A percentile compares a stretch with the other conserved stretches of the same genome.
phyloP scores from a whole-genome alignment of 2,329 filamentous ascomycete species.

The Neobulgaria alba region DNA sequence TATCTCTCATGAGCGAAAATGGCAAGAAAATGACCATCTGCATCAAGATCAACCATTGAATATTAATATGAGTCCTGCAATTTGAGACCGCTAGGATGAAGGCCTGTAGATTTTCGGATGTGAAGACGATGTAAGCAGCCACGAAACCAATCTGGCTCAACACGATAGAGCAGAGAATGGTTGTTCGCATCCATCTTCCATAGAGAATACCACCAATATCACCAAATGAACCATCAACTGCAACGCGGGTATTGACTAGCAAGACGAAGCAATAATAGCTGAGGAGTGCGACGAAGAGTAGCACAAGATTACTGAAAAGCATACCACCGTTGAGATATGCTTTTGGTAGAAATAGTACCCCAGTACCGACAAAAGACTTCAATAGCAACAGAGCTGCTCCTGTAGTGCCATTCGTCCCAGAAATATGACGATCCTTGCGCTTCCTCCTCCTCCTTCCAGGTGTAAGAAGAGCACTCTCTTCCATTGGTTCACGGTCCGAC shows the following conservation, averaged over 20 bases:
- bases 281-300: conserved; percentile 75
- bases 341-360: conserved; percentile 84
- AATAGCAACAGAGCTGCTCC: conserved; percentile 79
- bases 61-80: conserved; percentile 76
- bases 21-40: conserved; percentile 94
- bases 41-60: conserved; percentile 84
- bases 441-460: conserved; percentile 65
- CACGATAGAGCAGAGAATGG: conserved; percentile 88
- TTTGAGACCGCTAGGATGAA: conserved; percentile 88
- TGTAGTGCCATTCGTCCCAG: conserved; percentile 68
- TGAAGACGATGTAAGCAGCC: conserved; percentile 93
- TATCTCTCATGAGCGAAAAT: conserved; percentile 87
- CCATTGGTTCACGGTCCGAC: conserved; percentile 70
- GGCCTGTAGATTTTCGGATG: conserved; percentile 88
- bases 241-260: conserved; percentile 76
- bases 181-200: conserved; percentile 77
- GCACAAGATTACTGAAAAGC: conserved; percentile 87
- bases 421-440: conserved; percentile 64
- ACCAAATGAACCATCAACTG: conserved; percentile 89
- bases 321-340: conserved; percentile 96
- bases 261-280: conserved; percentile 98
- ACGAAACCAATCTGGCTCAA: conserved; percentile 94
- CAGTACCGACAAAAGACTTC: conserved; percentile 97
- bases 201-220: conserved; percentile 92
- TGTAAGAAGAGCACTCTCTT: conserved; percentile 76